These are phyloP conservation scores for Pseudogymnoascus sp. DNA, from an alignment of 2,329 filamentous ascomycete species.

Conservation along the genomic window DNA sequence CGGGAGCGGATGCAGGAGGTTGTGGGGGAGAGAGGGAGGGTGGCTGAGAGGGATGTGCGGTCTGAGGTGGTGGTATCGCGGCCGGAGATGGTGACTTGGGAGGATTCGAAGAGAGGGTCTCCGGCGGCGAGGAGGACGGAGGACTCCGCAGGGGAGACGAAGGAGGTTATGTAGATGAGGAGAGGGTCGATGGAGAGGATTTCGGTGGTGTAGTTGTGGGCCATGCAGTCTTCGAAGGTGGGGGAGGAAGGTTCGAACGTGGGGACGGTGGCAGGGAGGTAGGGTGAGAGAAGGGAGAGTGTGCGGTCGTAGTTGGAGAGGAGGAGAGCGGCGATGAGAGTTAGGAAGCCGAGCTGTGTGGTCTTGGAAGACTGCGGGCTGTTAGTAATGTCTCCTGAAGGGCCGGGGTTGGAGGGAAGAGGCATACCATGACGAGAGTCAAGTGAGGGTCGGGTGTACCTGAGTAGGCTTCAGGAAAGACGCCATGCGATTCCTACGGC, in stretches of 20 bases:
- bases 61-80: neutral
- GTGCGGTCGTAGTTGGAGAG: neutral
- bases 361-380: neutral
- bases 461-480: neutral
- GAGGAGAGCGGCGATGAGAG: neutral
- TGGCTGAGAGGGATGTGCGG: neutral
- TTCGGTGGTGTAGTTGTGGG: slow-evolving; percentile 18
- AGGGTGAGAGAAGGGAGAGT: neutral
- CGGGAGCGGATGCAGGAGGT: neutral
- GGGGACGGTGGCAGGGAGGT: neutral
- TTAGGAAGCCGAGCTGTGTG: slow-evolving; percentile 3
- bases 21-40: neutral
- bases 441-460: neutral
- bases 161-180: slow-evolving; percentile 22
- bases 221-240: slow-evolving; percentile 10
- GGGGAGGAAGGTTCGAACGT: neutral
- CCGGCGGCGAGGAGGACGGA: neutral
- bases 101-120: neutral
- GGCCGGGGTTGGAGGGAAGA: neutral
- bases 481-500: neutral
- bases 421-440: neutral
- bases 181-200: slow-evolving; percentile 20
- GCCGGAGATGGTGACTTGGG: neutral
- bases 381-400: neutral
- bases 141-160: slow-evolving; percentile 14